Base-by-base conservation (phyloP, 306 rosid species). In the Gastrolobium bilobum region DNA sequence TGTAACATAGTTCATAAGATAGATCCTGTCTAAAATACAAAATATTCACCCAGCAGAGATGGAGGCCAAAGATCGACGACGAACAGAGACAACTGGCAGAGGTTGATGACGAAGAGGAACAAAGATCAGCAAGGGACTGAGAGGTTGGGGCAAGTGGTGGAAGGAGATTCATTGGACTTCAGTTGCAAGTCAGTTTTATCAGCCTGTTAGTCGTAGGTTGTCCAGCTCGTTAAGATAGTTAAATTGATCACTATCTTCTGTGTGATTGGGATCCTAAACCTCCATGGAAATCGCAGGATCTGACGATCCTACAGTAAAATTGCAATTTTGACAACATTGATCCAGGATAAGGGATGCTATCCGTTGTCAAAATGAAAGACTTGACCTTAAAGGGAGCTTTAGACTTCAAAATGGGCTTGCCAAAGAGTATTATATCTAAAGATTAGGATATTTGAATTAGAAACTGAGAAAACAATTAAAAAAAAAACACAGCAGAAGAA, bases 71-170 rank as follows among this genome's bases (percentile, higher is more conserved):
- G 40, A 72, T 42, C 39, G 11, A 53, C 31, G 14, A 26, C 26
- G 54, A 67, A 44, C 72, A 29, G 1, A 46, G 10, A 26, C 38
- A 10, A 43, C 15, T 4, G 5, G n/a, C 11, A 11, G 33, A 71
- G 53, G 40, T 72, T 33, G 30, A 48, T 10, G 11, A 71, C 44
- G 42, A 71, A 54, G 65, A 39, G 39, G 30, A 39, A 56, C 38
- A 26, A 13, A 54, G 40, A 71, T 37, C 26, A 13, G 5, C 5
- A 4, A 34, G 39, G 43, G 44, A 33, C n/a, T 26, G 20, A 54
- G 61, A 1, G 34, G 7, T 11, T 34, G 67, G 48, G 44, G 2
- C 7, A 8, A 48, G 30, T 35, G 11, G 1, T 34, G 53, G 5
- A 5, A 68, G 7, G 53, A 40, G 2, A n/a, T 63, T 14, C 13